These are phyloP conservation scores for Kwoniella sp. DNA, from an alignment of 768 basidiomycete genomes.

Conservation along the genomic window DNA sequence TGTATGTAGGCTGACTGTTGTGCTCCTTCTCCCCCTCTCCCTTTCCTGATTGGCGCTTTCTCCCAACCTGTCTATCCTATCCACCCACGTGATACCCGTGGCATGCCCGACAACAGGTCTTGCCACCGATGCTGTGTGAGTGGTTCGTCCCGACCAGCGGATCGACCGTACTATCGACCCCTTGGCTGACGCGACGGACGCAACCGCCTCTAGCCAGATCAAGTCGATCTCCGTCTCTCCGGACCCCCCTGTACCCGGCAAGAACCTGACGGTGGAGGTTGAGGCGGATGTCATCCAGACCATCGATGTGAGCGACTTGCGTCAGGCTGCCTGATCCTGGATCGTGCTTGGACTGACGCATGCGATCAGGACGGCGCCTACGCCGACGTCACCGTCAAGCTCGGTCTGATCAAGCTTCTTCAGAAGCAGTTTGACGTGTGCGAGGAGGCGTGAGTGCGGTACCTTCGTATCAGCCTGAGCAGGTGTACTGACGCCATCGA, in stretches of 20 bases:
- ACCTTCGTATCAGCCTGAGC: too few relatives aligned
- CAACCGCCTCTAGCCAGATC: slow-evolving; percentile 54
- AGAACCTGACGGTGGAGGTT: slow-evolving; percentile 81
- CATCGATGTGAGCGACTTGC: slow-evolving; percentile 62
- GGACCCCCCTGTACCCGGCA: slow-evolving; percentile 82
- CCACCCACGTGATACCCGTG: too few relatives aligned
- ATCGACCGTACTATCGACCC: background rate
- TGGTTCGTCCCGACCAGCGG: too few relatives aligned
- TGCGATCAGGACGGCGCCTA: slow-evolving; percentile 91
- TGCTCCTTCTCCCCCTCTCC: too few relatives aligned
- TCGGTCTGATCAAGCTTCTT: slow-evolving; percentile 89
- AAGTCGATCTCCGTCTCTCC: slow-evolving; percentile 70
- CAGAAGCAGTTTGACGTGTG: slow-evolving; percentile 81
- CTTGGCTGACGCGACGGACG: slow-evolving; percentile 25
- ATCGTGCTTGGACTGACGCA: background rate
- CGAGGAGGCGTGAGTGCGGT: slow-evolving; percentile 76
- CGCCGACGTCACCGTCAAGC: slow-evolving; percentile 83
- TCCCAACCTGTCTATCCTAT: too few relatives aligned
- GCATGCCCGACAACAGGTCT: too few relatives aligned
- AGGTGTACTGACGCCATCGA: background rate
- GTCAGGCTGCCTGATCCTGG: background rate
- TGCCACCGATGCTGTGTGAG: slow-evolving; percentile 41
- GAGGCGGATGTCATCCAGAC: slow-evolving; percentile 58
- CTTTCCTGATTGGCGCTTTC: too few relatives aligned
- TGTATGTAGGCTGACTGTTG: too few relatives aligned